A percentile compares a stretch with the other conserved stretches of the same genome.
phyloP scores from a whole-genome alignment of 2,329 filamentous ascomycete species.

The Aspergillus sp. region DNA sequence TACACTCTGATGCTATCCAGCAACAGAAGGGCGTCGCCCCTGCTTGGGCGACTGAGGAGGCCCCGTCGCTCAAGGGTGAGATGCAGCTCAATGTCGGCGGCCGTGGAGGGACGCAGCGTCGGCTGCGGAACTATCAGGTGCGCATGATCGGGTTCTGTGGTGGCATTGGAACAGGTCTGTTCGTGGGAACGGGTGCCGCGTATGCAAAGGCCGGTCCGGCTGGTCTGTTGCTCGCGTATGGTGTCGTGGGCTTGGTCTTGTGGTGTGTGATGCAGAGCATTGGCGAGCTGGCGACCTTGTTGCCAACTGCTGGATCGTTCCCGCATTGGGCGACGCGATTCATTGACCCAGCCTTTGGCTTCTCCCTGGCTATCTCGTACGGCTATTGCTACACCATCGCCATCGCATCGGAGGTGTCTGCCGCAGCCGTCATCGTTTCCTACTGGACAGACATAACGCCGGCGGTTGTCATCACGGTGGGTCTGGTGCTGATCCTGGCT shows the following conservation, averaged over 20 bases:
- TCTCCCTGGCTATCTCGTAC: conserved; percentile 73
- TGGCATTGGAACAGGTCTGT: conserved; percentile 68
- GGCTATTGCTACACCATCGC: conserved; percentile 85
- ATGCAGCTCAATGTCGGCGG: conserved; percentile 33
- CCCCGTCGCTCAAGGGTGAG: conserved; percentile 21
- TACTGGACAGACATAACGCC: conserved; percentile 70
- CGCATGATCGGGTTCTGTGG: conserved; percentile 34
- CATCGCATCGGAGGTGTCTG: conserved; percentile 74
- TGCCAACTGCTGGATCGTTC: conserved; percentile 87
- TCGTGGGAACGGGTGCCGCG: conserved; percentile 75
- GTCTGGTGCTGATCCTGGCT: conserved; percentile 27
- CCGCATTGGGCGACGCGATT: conserved; percentile 88
- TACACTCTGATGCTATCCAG: neutral
- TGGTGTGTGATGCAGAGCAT: conserved; percentile 89
- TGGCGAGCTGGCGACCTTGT: conserved; percentile 85
- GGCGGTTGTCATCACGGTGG: conserved; percentile 65
- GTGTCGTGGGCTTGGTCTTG: conserved; percentile 70
- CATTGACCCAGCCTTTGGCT: conserved; percentile 86
- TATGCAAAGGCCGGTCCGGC: conserved; percentile 72
- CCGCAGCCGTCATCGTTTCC: conserved; percentile 77
- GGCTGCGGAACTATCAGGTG: conserved; percentile 34
- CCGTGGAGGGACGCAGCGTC: conserved; percentile 31
- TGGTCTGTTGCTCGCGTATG: conserved; percentile 64
- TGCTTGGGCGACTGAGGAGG: conserved; percentile 1
- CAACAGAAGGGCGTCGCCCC: neutral